phyloP scores from a whole-genome alignment of 768 basidiomycete species.

The Termitomyces sp. region DNA sequence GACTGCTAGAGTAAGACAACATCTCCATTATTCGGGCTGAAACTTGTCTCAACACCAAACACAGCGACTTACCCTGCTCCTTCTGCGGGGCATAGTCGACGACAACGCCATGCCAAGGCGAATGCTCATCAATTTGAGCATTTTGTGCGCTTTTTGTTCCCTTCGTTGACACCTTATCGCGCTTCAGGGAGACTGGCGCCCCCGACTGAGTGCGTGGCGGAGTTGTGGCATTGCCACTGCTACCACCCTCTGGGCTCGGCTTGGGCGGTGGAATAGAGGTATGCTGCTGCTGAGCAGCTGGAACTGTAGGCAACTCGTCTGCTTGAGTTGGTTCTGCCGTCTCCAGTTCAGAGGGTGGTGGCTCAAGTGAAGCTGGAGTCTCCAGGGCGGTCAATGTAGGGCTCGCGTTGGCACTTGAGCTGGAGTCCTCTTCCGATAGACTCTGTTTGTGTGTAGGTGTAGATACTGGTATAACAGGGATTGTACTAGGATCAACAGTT shows the following conservation, averaged over 20 bases:
- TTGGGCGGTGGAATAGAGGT: neutral
- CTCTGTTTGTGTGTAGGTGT: neutral
- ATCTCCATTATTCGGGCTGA: conserved; percentile 3
- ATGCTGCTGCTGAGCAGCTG: neutral
- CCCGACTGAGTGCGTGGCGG: conserved; percentile 14
- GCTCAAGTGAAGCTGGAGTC: conserved; percentile 9
- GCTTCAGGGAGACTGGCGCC: conserved; percentile 7
- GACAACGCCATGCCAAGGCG: conserved; percentile 17
- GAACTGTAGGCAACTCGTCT: neutral
- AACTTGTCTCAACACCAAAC: neutral
- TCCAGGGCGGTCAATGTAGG: conserved; percentile 8
- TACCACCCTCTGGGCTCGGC: neutral
- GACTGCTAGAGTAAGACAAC: conserved; percentile 8
- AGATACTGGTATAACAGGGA: conserved; percentile 13
- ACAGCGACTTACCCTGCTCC: conserved; percentile 14
- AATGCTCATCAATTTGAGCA: neutral
- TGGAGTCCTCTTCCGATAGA: conserved; percentile 4
- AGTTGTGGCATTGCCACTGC: neutral
- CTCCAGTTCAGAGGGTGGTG: conserved; percentile 2
- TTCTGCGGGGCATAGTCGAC: conserved; percentile 14
- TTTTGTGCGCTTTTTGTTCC: neutral
- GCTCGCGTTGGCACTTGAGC: conserved; percentile 10
- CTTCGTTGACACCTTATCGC: conserved; percentile 4
- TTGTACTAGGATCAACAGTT: conserved; percentile 11
- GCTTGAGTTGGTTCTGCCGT: neutral